Evolutionary conservation across 805 yeast genomes (phyloP).

Genomic region (Suhomyces faveliae): DNA sequence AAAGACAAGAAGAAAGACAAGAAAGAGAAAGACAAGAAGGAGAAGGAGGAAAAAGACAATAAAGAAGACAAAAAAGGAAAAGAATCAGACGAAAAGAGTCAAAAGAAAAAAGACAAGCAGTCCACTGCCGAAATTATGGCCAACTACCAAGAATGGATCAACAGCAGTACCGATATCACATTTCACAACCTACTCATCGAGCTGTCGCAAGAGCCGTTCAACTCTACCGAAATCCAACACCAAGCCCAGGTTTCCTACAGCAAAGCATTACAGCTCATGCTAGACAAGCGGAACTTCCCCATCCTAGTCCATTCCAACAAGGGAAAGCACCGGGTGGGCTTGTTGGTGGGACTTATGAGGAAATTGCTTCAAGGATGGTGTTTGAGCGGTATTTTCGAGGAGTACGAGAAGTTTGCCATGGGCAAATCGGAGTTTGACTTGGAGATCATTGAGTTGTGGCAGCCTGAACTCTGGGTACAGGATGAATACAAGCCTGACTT

Average conservation of each 20-base stretch:
- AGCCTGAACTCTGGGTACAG: constrained; percentile 55
- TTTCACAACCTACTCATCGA: constrained; percentile 64
- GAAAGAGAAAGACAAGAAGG: constrained; percentile 10
- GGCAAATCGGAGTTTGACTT: constrained; percentile 92
- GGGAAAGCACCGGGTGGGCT: constrained; percentile 96
- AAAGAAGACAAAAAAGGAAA: constrained; percentile 9
- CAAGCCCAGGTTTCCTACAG: constrained; percentile 48
- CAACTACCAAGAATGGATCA: constrained; percentile 72
- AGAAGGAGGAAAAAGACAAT: constrained; percentile 12
- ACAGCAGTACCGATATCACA: constrained; percentile 42
- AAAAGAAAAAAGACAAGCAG: constrained; percentile 39
- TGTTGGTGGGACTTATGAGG: constrained; percentile 86
- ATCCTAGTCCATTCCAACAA: constrained; percentile 88
- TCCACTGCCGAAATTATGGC: constrained; percentile 48
- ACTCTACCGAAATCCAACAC: constrained; percentile 47
- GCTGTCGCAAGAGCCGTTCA: constrained; percentile 75
- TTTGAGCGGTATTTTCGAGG: constrained; percentile 88
- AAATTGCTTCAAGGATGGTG: constrained; percentile 91
- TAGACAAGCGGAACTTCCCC: constrained; percentile 75
- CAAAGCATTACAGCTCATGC: constrained; percentile 52
- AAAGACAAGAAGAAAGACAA: constrained; percentile 15
- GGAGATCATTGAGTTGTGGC: constrained; percentile 84
- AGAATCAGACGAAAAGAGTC: too few relatives aligned
- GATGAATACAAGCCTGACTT: constrained; percentile 58
- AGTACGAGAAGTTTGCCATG: constrained; percentile 86